Percentiles rank a stretch among this genome's conserved stretches.
These are phyloP conservation scores for Tulasnella sp. DNA, from an alignment of 768 basidiomycete genomes.

Conservation along the genomic window DNA sequence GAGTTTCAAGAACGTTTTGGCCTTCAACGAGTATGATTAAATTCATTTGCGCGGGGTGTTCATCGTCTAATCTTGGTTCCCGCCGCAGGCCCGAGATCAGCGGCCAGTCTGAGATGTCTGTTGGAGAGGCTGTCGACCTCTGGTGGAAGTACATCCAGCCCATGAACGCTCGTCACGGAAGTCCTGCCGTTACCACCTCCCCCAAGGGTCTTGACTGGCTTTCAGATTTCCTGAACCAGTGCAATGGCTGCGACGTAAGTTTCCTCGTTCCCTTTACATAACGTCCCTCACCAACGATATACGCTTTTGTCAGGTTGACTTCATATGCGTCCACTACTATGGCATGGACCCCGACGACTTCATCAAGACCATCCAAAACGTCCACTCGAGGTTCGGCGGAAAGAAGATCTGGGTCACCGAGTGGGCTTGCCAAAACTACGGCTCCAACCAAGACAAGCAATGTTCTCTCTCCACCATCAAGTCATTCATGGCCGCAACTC, in stretches of 20 bases:
- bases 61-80: too few species aligned
- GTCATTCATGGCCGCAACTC: slow-evolving; percentile 53
- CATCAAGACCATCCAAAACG: slow-evolving; percentile 54
- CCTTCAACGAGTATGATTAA: slow-evolving; percentile 71
- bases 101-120: slow-evolving; percentile 63
- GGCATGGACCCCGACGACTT: slow-evolving; percentile 55
- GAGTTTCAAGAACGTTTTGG: slow-evolving; percentile 58
- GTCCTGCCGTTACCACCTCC: slow-evolving; percentile 70
- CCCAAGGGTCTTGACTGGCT: slow-evolving; percentile 68
- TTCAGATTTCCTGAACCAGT: slow-evolving; percentile 57
- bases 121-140: slow-evolving; percentile 53
- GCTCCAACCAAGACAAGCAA: slow-evolving; percentile 44
- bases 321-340: slow-evolving; percentile 71
- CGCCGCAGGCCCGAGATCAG: slow-evolving; percentile 64
- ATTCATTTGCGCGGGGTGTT: background rate
- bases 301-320: slow-evolving; percentile 52
- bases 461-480: slow-evolving; percentile 50
- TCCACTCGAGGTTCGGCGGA: slow-evolving; percentile 50
- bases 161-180: slow-evolving; percentile 57
- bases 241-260: slow-evolving; percentile 58
- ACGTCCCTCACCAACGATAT: background rate
- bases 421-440: slow-evolving; percentile 59
- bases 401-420: slow-evolving; percentile 66
- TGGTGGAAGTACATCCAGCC: slow-evolving; percentile 65
- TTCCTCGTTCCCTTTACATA: slow-evolving; percentile 11